A percentile compares a stretch with the other conserved stretches of the same genome.
These are phyloP conservation scores for Pterothamnion heteromorphum DNA, from an alignment of 31 red algal species.

Conservation along the genomic window DNA sequence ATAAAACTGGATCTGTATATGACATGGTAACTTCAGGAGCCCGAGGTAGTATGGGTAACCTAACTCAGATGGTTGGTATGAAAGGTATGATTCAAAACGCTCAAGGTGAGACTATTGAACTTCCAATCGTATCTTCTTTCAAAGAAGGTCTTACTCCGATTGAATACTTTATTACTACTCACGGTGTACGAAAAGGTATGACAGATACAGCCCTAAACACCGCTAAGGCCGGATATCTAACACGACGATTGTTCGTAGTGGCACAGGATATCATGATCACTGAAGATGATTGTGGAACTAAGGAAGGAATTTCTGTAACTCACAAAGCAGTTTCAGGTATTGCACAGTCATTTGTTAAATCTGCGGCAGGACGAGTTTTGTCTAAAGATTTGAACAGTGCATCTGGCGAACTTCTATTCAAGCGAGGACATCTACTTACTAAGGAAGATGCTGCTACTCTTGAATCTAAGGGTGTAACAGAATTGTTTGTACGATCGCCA, in stretches of 20 bases:
- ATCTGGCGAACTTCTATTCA: no score
- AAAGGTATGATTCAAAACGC: background rate
- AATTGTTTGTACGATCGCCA: background rate
- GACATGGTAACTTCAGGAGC: slow-evolving; percentile 31
- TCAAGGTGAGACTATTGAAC: slow-evolving; percentile 2
- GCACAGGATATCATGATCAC: background rate
- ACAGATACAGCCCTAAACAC: slow-evolving; percentile 45
- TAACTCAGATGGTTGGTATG: slow-evolving; percentile 31
- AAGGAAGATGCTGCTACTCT: background rate
- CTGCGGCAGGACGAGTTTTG: background rate
- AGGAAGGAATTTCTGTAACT: background rate
- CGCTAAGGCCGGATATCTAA: slow-evolving; percentile 17
- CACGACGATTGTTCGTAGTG: background rate
- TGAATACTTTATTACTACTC: slow-evolving; percentile 17
- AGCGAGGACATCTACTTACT: background rate
- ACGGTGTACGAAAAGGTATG: slow-evolving; percentile 25
- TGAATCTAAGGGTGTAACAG: background rate
- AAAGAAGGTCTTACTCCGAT: slow-evolving; percentile 17
- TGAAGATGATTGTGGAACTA: background rate
- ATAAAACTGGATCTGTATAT: background rate
- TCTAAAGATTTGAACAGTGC: background rate
- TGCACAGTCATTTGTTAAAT: background rate
- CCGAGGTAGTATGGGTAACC: background rate
- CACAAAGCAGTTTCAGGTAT: background rate
- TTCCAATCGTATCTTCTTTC: background rate